A percentile compares a stretch with the other conserved stretches of the same genome.
Evolutionary conservation across 768 basidiomycete species (phyloP).

Genomic region (Chalciporus chontae): DNA sequence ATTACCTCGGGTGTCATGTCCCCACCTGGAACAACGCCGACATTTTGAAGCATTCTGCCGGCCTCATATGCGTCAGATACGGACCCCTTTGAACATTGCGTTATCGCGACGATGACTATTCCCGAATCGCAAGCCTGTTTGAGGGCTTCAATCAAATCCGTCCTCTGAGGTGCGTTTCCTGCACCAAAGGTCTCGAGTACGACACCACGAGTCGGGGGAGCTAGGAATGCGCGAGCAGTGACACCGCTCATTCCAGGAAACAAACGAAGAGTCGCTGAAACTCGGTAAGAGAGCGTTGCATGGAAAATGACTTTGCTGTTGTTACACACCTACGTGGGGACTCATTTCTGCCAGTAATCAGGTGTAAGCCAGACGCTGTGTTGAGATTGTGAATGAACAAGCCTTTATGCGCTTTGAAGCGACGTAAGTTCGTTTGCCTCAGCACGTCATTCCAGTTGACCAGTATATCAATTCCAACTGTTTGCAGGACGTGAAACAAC

Average conservation of each 20-base stretch:
- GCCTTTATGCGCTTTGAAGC: slow-evolving; percentile 84
- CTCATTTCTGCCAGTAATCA: slow-evolving; percentile 55
- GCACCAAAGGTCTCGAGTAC: slow-evolving; percentile 91
- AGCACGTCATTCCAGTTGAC: slow-evolving; percentile 90
- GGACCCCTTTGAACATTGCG: slow-evolving; percentile 84
- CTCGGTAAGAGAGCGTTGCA: slow-evolving; percentile 15
- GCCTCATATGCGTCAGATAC: slow-evolving; percentile 85
- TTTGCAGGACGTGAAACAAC: slow-evolving; percentile 4
- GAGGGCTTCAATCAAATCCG: slow-evolving; percentile 71
- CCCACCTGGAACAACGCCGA: slow-evolving; percentile 79
- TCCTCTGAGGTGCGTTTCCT: slow-evolving; percentile 85
- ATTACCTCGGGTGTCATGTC: slow-evolving; percentile 95
- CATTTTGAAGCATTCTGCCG: slow-evolving; percentile 61
- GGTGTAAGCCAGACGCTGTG: slow-evolving; percentile 10
- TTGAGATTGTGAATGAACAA: background rate
- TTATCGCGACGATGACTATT: slow-evolving; percentile 86
- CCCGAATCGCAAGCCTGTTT: slow-evolving; percentile 80
- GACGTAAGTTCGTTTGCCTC: slow-evolving; percentile 72
- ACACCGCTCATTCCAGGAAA: slow-evolving; percentile 83
- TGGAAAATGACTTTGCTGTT: background rate
- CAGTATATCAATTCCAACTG: slow-evolving; percentile 86
- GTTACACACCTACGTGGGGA: slow-evolving; percentile 68
- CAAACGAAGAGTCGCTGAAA: slow-evolving; percentile 72
- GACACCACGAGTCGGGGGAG: slow-evolving; percentile 71
- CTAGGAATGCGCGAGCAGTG: slow-evolving; percentile 73